Conservation (phyloP, 2,329 filamentous ascomycete species). For the Fusarium sp. region DNA sequence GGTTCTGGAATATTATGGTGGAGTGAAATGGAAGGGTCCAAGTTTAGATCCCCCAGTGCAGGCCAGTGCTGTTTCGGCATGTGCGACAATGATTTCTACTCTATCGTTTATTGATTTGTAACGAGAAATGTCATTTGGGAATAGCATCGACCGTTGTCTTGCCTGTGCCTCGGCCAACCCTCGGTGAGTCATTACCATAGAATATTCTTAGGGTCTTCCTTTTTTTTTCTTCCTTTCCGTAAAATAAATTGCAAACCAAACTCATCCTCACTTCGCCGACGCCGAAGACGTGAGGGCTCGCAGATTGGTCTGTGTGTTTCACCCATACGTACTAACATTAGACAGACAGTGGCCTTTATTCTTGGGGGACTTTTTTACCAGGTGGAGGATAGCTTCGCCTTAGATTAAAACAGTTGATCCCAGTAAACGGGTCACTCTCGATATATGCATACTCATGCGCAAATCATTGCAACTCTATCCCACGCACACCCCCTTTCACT, state of each 20-base stretch:
- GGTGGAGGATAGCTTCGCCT: conserved; percentile 14
- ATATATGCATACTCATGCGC: conserved; percentile 28
- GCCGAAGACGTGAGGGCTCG: conserved; percentile 41
- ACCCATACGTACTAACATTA: conserved; percentile 25
- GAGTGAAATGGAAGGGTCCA: neutral
- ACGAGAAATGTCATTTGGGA: neutral
- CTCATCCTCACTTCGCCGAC: conserved; percentile 38
- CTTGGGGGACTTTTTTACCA: conserved; percentile 3
- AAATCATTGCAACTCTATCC: neutral
- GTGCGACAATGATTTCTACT: neutral
- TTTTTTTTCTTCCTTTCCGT: neutral
- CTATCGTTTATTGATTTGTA: neutral
- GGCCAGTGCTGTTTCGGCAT: neutral
- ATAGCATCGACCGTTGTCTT: conserved; percentile 11
- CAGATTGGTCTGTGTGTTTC: conserved; percentile 42
- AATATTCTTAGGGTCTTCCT: conserved; percentile 12
- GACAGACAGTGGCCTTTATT: neutral
- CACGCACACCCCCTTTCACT: conserved; percentile 4
- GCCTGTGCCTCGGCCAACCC: conserved; percentile 1
- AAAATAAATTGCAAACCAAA: neutral
- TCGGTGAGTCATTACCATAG: conserved; percentile 19
- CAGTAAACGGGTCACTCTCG: conserved; percentile 18
- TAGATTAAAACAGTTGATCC: conserved; percentile 25
- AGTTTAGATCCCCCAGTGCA: neutral
- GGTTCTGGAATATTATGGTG: conserved; percentile 3